Conservation (phyloP, 2,329 filamentous ascomycete species). For the Davidsoniella neocaledoniae region DNA sequence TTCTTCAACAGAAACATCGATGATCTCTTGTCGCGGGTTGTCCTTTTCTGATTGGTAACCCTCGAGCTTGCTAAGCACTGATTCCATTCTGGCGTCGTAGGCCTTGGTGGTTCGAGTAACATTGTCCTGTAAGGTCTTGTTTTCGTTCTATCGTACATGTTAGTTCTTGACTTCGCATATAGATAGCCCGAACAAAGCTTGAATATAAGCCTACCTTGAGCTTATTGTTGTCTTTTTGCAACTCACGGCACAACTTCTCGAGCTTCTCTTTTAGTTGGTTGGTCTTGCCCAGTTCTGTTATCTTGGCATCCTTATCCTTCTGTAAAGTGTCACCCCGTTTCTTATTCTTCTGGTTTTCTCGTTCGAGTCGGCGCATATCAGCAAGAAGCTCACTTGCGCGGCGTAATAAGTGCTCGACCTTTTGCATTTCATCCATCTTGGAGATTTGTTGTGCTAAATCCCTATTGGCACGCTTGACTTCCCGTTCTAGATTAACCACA, state of each 20-base stretch:
- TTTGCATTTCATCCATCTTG: constrained; percentile 82
- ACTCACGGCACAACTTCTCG: constrained; percentile 85
- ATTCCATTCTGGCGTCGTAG: constrained; percentile 71
- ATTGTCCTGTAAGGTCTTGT: constrained; percentile 74
- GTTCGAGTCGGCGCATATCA: constrained; percentile 90
- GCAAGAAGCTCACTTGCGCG: constrained; percentile 81
- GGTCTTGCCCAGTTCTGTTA: constrained; percentile 79
- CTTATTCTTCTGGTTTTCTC: constrained; percentile 90
- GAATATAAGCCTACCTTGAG: constrained; percentile 53
- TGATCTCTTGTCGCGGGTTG: constrained; percentile 60
- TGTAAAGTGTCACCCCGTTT: constrained; percentile 86
- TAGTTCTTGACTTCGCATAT: not conserved
- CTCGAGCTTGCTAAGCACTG: constrained; percentile 68
- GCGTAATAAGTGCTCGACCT: constrained; percentile 78
- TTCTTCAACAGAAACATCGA: constrained; percentile 80
- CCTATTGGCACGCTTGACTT: constrained; percentile 85
- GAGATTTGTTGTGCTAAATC: constrained; percentile 78
- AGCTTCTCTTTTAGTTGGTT: constrained; percentile 87
- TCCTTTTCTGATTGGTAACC: constrained; percentile 78
- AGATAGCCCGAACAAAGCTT: not conserved
- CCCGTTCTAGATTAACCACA: constrained; percentile 45
- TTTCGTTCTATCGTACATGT: constrained; percentile 50
- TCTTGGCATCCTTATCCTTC: constrained; percentile 85
- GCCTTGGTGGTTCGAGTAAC: constrained; percentile 69
- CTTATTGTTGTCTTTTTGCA: constrained; percentile 95